Conservation (phyloP, 306 rosid species). For the Fragaria ananassa region DNA sequence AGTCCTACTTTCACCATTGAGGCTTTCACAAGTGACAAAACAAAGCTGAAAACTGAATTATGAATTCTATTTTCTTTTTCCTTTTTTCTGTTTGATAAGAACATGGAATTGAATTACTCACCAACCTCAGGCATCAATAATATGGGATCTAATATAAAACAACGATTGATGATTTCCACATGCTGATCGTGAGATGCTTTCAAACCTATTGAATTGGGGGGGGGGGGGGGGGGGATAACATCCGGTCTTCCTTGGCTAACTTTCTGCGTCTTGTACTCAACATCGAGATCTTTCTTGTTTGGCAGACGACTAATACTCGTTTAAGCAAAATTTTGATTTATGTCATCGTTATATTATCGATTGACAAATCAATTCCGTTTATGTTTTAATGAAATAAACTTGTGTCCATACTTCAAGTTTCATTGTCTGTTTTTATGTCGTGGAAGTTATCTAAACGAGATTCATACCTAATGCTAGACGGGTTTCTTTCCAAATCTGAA, state of each 20-base stretch:
- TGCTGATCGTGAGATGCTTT: not conserved
- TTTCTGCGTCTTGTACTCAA: not conserved
- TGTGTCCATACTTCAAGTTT: too few relatives aligned
- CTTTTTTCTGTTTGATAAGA: not conserved
- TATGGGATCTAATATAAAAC: not conserved
- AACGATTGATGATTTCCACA: conserved; percentile 7
- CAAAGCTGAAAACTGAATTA: not conserved
- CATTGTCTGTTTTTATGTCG: too few relatives aligned
- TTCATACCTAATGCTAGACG: not conserved
- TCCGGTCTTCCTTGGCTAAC: not conserved
- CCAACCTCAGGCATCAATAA: not conserved
- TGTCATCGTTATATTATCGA: too few relatives aligned
- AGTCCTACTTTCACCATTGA: not conserved
- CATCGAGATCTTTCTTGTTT: not conserved
- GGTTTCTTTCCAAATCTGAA: not conserved
- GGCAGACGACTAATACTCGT: not conserved
- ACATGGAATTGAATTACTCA: not conserved
- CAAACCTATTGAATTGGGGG: not conserved
- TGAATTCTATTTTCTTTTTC: not conserved
- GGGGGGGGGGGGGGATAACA: not conserved
- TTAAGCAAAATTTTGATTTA: too few relatives aligned
- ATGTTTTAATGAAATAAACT: too few relatives aligned
- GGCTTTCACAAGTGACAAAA: not conserved
- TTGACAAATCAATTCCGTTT: too few relatives aligned
- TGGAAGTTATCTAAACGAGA: not conserved